Conservation (phyloP, 1,284 basidiomycete species). For the Caloboletus inedulis region DNA sequence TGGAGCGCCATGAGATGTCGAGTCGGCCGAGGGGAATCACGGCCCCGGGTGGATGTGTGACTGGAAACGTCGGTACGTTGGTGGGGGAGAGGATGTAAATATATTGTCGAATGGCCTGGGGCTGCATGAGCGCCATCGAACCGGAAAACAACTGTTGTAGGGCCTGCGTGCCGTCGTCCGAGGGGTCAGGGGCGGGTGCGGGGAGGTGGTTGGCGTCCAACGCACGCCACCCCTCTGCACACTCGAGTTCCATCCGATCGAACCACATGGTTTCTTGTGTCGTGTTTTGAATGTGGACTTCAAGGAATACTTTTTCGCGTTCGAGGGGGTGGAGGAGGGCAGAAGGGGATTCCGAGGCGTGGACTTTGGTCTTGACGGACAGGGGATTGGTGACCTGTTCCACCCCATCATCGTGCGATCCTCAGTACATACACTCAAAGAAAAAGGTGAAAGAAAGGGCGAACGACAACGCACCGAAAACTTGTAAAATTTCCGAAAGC, state of each 20-base stretch:
- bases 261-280: conserved; percentile 76
- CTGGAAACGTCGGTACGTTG: conserved; percentile 44
- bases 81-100: conserved; percentile 74
- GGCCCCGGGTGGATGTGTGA: conserved; percentile 57
- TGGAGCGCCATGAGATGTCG: conserved; percentile 79
- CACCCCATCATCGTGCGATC: not conserved
- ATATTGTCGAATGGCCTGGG: conserved; percentile 80
- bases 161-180: conserved; percentile 21
- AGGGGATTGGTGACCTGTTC: conserved; percentile 79
- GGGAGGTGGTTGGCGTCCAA: conserved; percentile 47
- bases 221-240: conserved; percentile 66
- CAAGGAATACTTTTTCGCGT: conserved; percentile 79
- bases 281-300: conserved; percentile 85
- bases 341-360: conserved; percentile 67
- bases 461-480: conserved; percentile 61
- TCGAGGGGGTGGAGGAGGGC: conserved; percentile 58
- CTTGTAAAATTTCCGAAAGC: conserved; percentile 86
- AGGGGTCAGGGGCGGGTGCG: conserved; percentile 2
- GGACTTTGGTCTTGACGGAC: conserved; percentile 88
- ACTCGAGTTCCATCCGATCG: conserved; percentile 70
- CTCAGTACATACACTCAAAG: not conserved
- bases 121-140: conserved; percentile 65
- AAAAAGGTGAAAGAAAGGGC: not conserved
- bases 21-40: conserved; percentile 76
- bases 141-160: conserved; percentile 52